Percentiles rank a stretch among this genome's conserved stretches.
Evolutionary conservation across 257 asterid genomes (phyloP).

Genomic region (Nicotiana undulata): DNA sequence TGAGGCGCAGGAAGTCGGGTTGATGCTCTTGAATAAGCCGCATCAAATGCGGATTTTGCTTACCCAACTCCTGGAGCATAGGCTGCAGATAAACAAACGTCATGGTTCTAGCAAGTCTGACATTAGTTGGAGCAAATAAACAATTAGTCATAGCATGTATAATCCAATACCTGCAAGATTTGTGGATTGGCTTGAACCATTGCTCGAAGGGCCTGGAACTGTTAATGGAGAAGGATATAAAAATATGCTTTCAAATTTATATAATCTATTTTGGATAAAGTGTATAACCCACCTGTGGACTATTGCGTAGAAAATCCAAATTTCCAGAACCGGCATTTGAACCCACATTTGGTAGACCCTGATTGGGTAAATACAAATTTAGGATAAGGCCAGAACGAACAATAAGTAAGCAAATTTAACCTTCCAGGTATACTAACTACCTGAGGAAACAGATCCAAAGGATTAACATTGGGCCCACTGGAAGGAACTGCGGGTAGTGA

Average conservation of each 20-base stretch:
- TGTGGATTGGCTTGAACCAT: slow-evolving; percentile 94
- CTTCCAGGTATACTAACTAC: slow-evolving; percentile 18
- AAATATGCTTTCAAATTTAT: neutral
- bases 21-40: slow-evolving; percentile 85
- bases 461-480: slow-evolving; percentile 78
- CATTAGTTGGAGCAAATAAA: neutral
- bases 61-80: slow-evolving; percentile 94
- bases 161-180: slow-evolving; percentile 63
- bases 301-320: slow-evolving; percentile 76
- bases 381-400: neutral
- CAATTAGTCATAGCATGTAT: neutral
- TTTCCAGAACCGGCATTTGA: slow-evolving; percentile 62
- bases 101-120: neutral
- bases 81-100: slow-evolving; percentile 42
- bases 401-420: neutral
- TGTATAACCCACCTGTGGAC: slow-evolving; percentile 58
- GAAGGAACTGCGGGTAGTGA: slow-evolving; percentile 47
- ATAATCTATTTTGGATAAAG: slow-evolving; percentile 3
- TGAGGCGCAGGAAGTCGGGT: slow-evolving; percentile 78
- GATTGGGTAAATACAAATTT: slow-evolving; percentile 18
- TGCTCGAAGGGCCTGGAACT: slow-evolving; percentile 72
- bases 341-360: slow-evolving; percentile 77
- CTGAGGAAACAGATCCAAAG: slow-evolving; percentile 87
- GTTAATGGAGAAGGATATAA: slow-evolving; percentile 10
- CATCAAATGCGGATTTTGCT: slow-evolving; percentile 86